Conservation (phyloP, 345 rosid genomes). For the Aethionema arabicum region DNA sequence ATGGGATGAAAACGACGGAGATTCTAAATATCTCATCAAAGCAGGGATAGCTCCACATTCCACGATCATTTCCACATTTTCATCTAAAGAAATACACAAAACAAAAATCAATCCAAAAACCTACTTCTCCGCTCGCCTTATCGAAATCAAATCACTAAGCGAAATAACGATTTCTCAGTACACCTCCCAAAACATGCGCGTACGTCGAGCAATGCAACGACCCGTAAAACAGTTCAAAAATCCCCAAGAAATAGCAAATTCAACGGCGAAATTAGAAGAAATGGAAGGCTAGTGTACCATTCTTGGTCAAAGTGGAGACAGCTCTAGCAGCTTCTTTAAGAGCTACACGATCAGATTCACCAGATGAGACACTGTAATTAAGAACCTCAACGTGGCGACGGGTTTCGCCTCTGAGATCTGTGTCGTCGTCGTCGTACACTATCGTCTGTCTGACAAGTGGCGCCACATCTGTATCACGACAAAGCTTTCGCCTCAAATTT, state of each 20-base stretch:
- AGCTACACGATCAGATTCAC: conserved; percentile 47
- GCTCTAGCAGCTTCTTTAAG: conserved; percentile 45
- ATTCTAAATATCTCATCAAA: conserved; percentile 51
- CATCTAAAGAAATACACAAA: conserved; percentile 43
- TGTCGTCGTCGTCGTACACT: conserved; percentile 16
- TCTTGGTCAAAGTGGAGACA: conserved; percentile 52
- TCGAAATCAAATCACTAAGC: background rate
- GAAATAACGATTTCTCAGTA: background rate
- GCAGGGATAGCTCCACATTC: conserved; percentile 63
- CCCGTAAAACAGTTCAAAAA: background rate
- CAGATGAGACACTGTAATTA: conserved; percentile 42
- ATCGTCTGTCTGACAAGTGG: conserved; percentile 2
- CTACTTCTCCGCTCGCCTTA: conserved; percentile 9
- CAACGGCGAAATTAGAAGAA: background rate
- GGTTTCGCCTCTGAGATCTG: conserved; percentile 39
- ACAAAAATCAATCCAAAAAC: background rate
- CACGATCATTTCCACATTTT: conserved; percentile 51
- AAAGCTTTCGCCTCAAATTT: conserved; percentile 58
- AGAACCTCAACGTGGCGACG: conserved; percentile 50
- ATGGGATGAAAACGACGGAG: conserved; percentile 23
- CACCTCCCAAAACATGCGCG: background rate
- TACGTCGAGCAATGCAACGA: background rate
- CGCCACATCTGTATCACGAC: conserved; percentile 38
- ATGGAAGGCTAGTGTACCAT: conserved; percentile 39
- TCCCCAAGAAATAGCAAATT: background rate